Evolutionary conservation across 495 filamentous ascomycete species (phyloP).

Genomic region (Tuber calosporum): DNA sequence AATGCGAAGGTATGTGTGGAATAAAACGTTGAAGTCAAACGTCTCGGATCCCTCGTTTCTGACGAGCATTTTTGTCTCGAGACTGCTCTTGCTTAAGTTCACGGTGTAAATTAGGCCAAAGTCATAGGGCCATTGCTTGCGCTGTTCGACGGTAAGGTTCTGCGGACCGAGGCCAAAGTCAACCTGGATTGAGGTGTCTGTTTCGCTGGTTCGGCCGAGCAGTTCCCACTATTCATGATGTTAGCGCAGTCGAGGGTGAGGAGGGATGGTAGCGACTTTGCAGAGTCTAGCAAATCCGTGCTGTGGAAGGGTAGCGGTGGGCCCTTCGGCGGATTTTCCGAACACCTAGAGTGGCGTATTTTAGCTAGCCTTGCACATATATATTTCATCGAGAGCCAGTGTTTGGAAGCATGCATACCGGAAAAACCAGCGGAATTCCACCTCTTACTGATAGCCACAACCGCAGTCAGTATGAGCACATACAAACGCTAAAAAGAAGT

Average conservation of each 20-base stretch:
- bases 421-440: slow-evolving; percentile 91
- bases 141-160: slow-evolving; percentile 58
- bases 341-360: slow-evolving; percentile 59
- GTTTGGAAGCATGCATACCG: slow-evolving; percentile 52
- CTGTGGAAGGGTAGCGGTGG: slow-evolving; percentile 70
- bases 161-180: slow-evolving; percentile 82
- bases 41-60: slow-evolving; percentile 72
- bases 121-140: slow-evolving; percentile 65
- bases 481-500: background rate
- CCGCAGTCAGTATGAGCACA: background rate
- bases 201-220: slow-evolving; percentile 50
- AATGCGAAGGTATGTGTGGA: slow-evolving; percentile 84
- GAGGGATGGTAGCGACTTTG: slow-evolving; percentile 25
- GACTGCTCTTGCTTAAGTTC: slow-evolving; percentile 62
- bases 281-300: slow-evolving; percentile 93
- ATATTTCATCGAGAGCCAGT: background rate
- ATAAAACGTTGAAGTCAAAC: slow-evolving; percentile 82
- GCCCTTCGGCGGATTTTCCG: slow-evolving; percentile 65
- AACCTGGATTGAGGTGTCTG: slow-evolving; percentile 67
- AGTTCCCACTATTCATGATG: slow-evolving; percentile 50
- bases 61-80: slow-evolving; percentile 78
- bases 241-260: background rate
- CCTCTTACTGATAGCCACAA: slow-evolving; percentile 51
- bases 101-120: slow-evolving; percentile 92
- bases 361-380: background rate